Conservation (phyloP, 495 filamentous ascomycete species). For the Amorphotheca resinae region DNA sequence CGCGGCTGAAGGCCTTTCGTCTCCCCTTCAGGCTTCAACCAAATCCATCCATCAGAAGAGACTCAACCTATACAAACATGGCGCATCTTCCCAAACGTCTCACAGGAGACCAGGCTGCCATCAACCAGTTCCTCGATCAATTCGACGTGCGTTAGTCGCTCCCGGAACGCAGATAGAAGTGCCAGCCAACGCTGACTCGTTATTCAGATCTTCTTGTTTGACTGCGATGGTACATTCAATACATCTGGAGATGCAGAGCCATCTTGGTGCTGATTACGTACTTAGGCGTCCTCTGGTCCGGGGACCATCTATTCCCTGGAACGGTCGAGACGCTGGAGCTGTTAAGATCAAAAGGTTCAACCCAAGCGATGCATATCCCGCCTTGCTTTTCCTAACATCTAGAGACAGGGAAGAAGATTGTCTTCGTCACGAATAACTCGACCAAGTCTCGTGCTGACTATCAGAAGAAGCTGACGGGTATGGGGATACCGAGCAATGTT, state of each 20-base stretch:
- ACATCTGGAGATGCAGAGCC: too few species aligned
- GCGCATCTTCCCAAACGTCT: slow-evolving; percentile 51
- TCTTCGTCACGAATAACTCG: slow-evolving; percentile 99
- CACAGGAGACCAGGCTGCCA: slow-evolving; percentile 60
- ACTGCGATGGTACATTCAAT: slow-evolving; percentile 73
- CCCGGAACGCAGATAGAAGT: background rate
- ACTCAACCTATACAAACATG: too few species aligned
- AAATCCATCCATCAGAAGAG: too few species aligned
- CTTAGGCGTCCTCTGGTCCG: slow-evolving; percentile 90
- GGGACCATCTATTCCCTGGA: slow-evolving; percentile 74
- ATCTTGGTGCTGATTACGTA: background rate
- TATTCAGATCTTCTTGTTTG: slow-evolving; percentile 76
- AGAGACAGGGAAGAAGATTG: slow-evolving; percentile 73
- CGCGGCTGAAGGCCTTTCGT: too few species aligned
- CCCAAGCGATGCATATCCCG: too few species aligned
- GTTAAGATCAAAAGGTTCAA: slow-evolving; percentile 62
- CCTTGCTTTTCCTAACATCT: too few species aligned
- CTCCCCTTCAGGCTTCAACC: too few species aligned
- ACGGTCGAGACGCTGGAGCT: slow-evolving; percentile 73
- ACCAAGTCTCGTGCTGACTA: slow-evolving; percentile 92
- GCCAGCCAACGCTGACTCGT: slow-evolving; percentile 3
- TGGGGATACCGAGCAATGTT: slow-evolving; percentile 65
- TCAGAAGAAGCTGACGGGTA: slow-evolving; percentile 70
- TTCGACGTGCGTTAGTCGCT: slow-evolving; percentile 65
- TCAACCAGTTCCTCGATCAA: slow-evolving; percentile 70